phyloP scores from a whole-genome alignment of 2,329 filamentous ascomycete species.

The Nigrograna mackinnonii region DNA sequence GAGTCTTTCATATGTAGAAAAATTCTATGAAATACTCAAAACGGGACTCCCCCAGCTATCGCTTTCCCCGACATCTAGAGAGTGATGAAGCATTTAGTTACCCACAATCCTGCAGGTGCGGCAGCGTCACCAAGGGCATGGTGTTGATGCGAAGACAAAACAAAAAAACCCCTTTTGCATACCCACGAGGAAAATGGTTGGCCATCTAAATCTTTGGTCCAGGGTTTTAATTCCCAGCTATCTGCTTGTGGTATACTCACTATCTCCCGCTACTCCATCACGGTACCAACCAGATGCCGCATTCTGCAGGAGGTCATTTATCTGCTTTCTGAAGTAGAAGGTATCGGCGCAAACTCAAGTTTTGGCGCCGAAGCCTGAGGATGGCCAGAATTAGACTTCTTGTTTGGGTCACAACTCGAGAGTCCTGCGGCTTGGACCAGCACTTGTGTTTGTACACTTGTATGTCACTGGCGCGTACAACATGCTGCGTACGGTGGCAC shows the following conservation, averaged over 20 bases:
- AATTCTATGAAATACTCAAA: background rate
- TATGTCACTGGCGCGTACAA: no score
- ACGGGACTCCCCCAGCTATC: background rate
- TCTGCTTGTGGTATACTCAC: background rate
- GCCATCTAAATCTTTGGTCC: background rate
- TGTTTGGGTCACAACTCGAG: background rate
- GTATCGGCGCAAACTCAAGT: conserved; percentile 1
- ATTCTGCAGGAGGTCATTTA: conserved; percentile 4
- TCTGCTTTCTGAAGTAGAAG: conserved; percentile 4
- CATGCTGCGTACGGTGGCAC: no score
- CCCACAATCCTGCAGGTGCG: background rate
- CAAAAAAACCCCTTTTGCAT: background rate
- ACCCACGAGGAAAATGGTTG: conserved; percentile 1
- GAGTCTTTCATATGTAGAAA: background rate
- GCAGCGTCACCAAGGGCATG: background rate
- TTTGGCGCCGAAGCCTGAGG: background rate
- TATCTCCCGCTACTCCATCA: conserved; percentile 1
- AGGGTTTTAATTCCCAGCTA: background rate
- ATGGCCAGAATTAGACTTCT: background rate
- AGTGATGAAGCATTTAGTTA: background rate
- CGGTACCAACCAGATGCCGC: conserved; percentile 3
- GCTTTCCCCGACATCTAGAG: background rate
- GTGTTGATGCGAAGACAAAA: background rate
- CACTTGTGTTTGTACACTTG: no score
- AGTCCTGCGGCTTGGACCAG: background rate